A percentile compares a stretch with the other conserved stretches of the same genome.
Evolutionary conservation across 1,284 basidiomycete species (phyloP).

Genomic region (Ceratobasidium sp.): DNA sequence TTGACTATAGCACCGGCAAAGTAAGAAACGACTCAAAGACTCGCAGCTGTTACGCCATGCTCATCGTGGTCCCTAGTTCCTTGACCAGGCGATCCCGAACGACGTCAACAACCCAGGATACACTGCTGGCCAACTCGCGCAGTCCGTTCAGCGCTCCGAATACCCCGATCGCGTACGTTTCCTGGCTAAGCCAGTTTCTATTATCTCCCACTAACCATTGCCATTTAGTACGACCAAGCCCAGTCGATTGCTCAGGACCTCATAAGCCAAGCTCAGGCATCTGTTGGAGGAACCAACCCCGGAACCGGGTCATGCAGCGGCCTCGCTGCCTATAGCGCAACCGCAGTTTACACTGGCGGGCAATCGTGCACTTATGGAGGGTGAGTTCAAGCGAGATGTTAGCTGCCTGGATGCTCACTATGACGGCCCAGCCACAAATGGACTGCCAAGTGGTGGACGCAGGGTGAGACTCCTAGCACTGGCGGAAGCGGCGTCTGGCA

Average conservation of each 20-base stretch:
- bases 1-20: constrained; percentile 36
- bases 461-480: constrained; percentile 45
- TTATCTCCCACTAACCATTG: neutral
- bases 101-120: constrained; percentile 25
- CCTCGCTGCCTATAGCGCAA: constrained; percentile 33
- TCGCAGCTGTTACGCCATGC: neutral
- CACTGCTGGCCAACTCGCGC: constrained; percentile 23
- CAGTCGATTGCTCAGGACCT: constrained; percentile 22
- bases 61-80: constrained; percentile 3
- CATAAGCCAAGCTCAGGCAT: constrained; percentile 26
- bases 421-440: constrained; percentile 14
- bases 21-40: neutral
- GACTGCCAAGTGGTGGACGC: constrained; percentile 46
- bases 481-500: constrained; percentile 37
- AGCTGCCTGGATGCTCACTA: neutral
- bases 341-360: constrained; percentile 45
- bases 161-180: constrained; percentile 31
- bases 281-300: constrained; percentile 7
- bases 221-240: constrained; percentile 34
- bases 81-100: constrained; percentile 32
- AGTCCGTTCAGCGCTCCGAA: constrained; percentile 38
- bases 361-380: constrained; percentile 44
- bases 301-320: constrained; percentile 29
- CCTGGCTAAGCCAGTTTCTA: neutral
- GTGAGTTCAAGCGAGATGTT: neutral